Evolutionary conservation across 805 yeast species (phyloP).

Genomic region (Yarrowia sp.): DNA sequence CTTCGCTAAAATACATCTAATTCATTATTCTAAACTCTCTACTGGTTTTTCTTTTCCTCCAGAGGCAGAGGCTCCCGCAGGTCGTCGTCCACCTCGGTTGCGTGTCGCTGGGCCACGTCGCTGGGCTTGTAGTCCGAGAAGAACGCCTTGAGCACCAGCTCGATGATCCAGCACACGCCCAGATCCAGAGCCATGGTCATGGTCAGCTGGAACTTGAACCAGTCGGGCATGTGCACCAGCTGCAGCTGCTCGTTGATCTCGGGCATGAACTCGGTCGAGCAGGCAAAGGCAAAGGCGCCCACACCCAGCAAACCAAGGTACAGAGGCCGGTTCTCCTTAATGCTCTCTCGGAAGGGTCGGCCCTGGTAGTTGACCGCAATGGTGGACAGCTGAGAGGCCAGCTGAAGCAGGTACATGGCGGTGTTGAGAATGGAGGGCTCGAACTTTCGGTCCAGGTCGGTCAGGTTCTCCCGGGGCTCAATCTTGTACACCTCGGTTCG

Average conservation of each 20-base stretch:
- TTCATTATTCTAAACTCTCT: slow-evolving; percentile 32
- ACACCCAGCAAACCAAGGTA: slow-evolving; percentile 93
- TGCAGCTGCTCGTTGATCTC: slow-evolving; percentile 91
- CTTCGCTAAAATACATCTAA: slow-evolving; percentile 20
- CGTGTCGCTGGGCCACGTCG: slow-evolving; percentile 70
- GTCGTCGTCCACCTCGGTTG: slow-evolving; percentile 46
- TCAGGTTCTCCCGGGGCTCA: slow-evolving; percentile 91
- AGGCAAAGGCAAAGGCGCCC: slow-evolving; percentile 83
- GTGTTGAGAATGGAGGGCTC: slow-evolving; percentile 91
- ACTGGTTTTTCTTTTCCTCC: slow-evolving; percentile 45
- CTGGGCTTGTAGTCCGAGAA: slow-evolving; percentile 92
- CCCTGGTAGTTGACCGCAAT: slow-evolving; percentile 98
- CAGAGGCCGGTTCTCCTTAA: slow-evolving; percentile 93
- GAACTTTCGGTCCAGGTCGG: slow-evolving; percentile 89
- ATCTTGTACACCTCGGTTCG: slow-evolving; percentile 80
- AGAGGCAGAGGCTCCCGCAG: slow-evolving; percentile 30
- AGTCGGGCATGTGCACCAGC: slow-evolving; percentile 81
- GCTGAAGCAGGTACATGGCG: slow-evolving; percentile 91
- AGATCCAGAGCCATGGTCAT: slow-evolving; percentile 76
- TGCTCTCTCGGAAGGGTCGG: slow-evolving; percentile 91
- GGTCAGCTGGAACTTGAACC: slow-evolving; percentile 81
- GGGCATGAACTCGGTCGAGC: slow-evolving; percentile 93
- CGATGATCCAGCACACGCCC: slow-evolving; percentile 77
- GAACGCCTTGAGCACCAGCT: slow-evolving; percentile 73
- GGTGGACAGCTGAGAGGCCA: slow-evolving; percentile 96